Conservation (phyloP, 1,284 basidiomycete genomes). For the Malassezia slooffiae region DNA sequence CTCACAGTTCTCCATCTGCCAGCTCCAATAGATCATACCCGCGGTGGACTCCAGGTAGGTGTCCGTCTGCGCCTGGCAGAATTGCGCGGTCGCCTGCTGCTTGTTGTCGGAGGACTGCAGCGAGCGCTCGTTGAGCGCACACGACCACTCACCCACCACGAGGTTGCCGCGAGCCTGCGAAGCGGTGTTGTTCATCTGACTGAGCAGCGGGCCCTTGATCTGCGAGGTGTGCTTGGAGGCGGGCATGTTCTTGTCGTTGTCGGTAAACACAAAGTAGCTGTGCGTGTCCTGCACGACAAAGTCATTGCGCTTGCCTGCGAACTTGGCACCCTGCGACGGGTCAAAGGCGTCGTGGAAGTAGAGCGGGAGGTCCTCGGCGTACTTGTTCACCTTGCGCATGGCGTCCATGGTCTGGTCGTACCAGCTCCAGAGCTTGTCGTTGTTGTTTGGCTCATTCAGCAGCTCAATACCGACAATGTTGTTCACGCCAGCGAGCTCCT, state of each 20-base stretch:
- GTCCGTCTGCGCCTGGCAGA: conserved; percentile 58
- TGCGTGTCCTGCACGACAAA: conserved; percentile 69
- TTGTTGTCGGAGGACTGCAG: conserved; percentile 52
- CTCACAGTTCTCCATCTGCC: conserved; percentile 47
- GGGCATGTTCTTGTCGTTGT: conserved; percentile 23
- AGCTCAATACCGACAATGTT: conserved; percentile 66
- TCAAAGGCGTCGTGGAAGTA: conserved; percentile 69
- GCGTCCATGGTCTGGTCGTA: conserved; percentile 50
- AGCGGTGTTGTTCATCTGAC: conserved; percentile 19
- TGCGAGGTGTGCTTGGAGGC: conserved; percentile 35
- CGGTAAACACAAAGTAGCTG: conserved; percentile 55
- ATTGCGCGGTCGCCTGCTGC: conserved; percentile 51
- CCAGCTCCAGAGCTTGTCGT: conserved; percentile 37
- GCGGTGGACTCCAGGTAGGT: conserved; percentile 56
- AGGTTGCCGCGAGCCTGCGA: conserved; percentile 52
- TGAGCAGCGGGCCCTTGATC: conserved; percentile 20
- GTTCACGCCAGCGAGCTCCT: conserved; percentile 55
- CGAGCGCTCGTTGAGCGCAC: conserved; percentile 56
- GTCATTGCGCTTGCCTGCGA: conserved; percentile 54
- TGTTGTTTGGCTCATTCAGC: conserved; percentile 58
- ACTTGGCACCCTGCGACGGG: conserved; percentile 54
- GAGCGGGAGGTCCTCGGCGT: conserved; percentile 54
- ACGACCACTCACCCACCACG: conserved; percentile 52
- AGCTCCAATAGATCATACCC: conserved; percentile 67
- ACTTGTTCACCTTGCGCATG: conserved; percentile 52